phyloP scores from a whole-genome alignment of 805 yeast species.

The Wickerhamomyces kurtzmanii region DNA sequence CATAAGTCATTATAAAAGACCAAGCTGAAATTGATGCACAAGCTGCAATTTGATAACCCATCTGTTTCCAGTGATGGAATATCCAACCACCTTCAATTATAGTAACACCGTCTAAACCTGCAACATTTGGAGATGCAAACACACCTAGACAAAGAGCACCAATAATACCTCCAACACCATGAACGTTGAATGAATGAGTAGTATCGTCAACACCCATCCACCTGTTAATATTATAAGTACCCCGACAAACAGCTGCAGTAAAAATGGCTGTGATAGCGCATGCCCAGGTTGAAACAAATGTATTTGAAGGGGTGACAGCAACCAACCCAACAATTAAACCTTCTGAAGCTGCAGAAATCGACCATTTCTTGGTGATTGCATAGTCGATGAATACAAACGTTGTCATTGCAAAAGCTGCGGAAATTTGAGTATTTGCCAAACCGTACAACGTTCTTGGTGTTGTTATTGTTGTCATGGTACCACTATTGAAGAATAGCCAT shows the following conservation, averaged over 20 bases:
- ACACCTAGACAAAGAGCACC: constrained; percentile 81
- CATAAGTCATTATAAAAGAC: constrained; percentile 32
- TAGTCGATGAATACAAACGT: constrained; percentile 86
- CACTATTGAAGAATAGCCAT: constrained; percentile 96
- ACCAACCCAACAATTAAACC: constrained; percentile 93
- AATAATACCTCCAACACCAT: constrained; percentile 90
- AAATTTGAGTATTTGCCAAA: constrained; percentile 80
- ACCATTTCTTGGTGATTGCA: constrained; percentile 79
- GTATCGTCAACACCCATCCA: constrained; percentile 80
- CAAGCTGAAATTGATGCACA: constrained; percentile 30
- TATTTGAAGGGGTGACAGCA: constrained; percentile 96
- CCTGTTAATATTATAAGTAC: constrained; percentile 75
- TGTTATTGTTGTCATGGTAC: constrained; percentile 66
- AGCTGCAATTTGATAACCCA: constrained; percentile 79
- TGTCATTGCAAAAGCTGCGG: constrained; percentile 83
- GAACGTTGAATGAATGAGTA: constrained; percentile 90
- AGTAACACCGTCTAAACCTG: constrained; percentile 82
- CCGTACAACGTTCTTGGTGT: constrained; percentile 81
- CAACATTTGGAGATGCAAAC: constrained; percentile 76
- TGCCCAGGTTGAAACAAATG: constrained; percentile 87
- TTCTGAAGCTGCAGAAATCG: constrained; percentile 87
- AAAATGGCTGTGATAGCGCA: constrained; percentile 73
- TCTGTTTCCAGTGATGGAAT: constrained; percentile 81
- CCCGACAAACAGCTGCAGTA: constrained; percentile 78
- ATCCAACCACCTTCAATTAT: constrained; percentile 91